Conservation (phyloP, 2,329 filamentous ascomycete genomes). For the Graphiopsis chlorocephala region DNA sequence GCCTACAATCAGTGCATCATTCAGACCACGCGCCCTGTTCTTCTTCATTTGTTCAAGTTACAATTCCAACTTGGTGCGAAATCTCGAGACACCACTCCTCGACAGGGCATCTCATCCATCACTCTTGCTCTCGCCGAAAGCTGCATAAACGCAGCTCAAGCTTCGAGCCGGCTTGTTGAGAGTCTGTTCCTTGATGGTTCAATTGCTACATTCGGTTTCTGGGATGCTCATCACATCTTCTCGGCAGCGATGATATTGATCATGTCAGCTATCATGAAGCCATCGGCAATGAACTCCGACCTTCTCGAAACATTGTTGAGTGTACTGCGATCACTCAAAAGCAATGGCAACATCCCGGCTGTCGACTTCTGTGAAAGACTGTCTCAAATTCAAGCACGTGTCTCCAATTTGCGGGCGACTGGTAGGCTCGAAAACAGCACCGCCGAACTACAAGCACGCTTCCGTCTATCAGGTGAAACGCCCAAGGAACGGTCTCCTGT, state of each 20-base stretch:
- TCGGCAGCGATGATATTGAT: constrained; percentile 46
- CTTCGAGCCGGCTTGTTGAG: constrained; percentile 44
- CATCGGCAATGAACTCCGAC: constrained; percentile 36
- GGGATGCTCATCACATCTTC: constrained; percentile 49
- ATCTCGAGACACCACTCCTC: background rate
- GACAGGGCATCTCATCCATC: constrained; percentile 29
- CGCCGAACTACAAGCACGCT: background rate
- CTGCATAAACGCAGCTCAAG: constrained; percentile 45
- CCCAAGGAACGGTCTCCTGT: background rate
- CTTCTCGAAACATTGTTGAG: constrained; percentile 41
- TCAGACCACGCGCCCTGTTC: constrained; percentile 34
- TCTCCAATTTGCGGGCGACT: constrained; percentile 1
- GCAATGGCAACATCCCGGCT: constrained; percentile 44
- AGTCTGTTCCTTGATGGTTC: constrained; percentile 49
- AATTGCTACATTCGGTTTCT: constrained; percentile 49
- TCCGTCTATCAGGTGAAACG: background rate
- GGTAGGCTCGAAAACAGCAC: background rate
- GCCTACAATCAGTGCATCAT: constrained; percentile 38
- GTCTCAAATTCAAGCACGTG: constrained; percentile 27
- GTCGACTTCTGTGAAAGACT: constrained; percentile 44
- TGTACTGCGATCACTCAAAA: constrained; percentile 40
- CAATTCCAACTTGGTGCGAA: constrained; percentile 12
- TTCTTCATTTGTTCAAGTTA: constrained; percentile 34
- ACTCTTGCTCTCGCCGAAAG: constrained; percentile 37
- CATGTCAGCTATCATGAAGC: constrained; percentile 39